A percentile compares a stretch with the other conserved stretches of the same genome.
phyloP scores from a whole-genome alignment of 2,329 filamentous ascomycete species.

The Aspergillus sp. region DNA sequence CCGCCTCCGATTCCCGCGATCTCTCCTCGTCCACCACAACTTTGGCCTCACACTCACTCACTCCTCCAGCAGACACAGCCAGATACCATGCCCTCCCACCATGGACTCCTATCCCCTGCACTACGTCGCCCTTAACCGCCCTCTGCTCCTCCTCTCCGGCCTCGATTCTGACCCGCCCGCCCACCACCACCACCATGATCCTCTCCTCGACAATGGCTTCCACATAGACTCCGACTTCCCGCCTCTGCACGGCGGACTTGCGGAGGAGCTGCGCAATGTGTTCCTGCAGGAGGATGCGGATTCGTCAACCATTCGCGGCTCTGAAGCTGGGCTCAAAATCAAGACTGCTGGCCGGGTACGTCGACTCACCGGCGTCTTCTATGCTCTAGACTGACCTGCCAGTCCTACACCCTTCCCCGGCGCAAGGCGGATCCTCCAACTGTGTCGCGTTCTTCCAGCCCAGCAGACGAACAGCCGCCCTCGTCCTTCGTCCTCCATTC shows the following conservation, averaged over 20 bases:
- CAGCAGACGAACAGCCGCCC: slow-evolving; percentile 43
- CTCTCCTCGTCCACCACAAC: background rate
- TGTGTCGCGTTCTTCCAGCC: slow-evolving; percentile 39
- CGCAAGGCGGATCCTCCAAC: slow-evolving; percentile 53
- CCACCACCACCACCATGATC: slow-evolving; percentile 30
- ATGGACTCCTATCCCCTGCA: slow-evolving; percentile 46
- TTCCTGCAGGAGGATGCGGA: slow-evolving; percentile 60
- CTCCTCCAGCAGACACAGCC: no score
- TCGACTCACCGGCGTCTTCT: slow-evolving; percentile 16
- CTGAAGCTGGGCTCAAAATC: slow-evolving; percentile 54
- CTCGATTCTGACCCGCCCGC: slow-evolving; percentile 40
- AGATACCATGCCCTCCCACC: no score
- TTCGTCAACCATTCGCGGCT: slow-evolving; percentile 57
- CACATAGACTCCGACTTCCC: slow-evolving; percentile 64
- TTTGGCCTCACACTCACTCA: background rate
- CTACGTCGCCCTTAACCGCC: slow-evolving; percentile 80
- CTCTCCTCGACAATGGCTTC: slow-evolving; percentile 50
- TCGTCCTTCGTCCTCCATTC: slow-evolving; percentile 63
- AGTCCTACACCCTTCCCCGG: slow-evolving; percentile 49
- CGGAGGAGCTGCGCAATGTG: slow-evolving; percentile 54
- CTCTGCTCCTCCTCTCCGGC: slow-evolving; percentile 73
- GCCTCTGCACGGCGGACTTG: slow-evolving; percentile 54
- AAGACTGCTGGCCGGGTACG: slow-evolving; percentile 72
- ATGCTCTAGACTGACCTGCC: slow-evolving; percentile 8
- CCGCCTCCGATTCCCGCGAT: background rate